phyloP scores from a whole-genome alignment of 148 eudicot genomes.

The Amaranthus cruentus region DNA sequence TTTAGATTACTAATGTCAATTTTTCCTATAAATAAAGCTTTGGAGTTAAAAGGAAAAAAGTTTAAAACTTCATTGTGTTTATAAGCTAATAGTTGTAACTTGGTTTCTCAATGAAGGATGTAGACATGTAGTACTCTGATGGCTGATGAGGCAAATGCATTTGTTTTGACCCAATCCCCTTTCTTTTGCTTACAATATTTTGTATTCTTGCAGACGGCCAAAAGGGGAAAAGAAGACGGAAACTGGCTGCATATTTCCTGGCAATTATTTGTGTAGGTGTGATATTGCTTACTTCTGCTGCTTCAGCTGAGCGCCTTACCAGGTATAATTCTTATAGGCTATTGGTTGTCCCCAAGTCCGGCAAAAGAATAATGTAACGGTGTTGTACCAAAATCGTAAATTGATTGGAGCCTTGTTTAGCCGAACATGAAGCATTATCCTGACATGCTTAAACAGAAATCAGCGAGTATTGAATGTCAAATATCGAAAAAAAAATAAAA shows the following conservation, averaged over 20 bases:
- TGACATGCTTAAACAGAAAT: background rate
- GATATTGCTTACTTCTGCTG: constrained; percentile 46
- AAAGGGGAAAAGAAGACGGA: constrained; percentile 32
- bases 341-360: background rate
- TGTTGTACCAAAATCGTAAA: too few relatives aligned
- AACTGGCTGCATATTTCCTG: constrained; percentile 47
- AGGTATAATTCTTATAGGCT: constrained; percentile 27
- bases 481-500: background rate
- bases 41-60: too few relatives aligned
- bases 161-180: background rate
- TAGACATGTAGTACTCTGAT: too few relatives aligned
- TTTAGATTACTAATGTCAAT: too few relatives aligned
- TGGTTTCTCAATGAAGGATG: too few relatives aligned
- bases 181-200: background rate
- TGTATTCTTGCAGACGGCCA: constrained; percentile 21
- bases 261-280: constrained; percentile 32
- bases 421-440: background rate
- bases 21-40: background rate
- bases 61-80: too few relatives aligned
- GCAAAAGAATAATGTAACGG: background rate
- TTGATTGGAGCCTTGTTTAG: too few relatives aligned
- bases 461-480: background rate
- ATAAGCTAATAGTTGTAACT: too few relatives aligned
- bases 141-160: constrained; percentile 5
- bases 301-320: constrained; percentile 44